Evolutionary conservation across 306 rosid genomes (phyloP).

Genomic region (Boehmeria nivea): DNA sequence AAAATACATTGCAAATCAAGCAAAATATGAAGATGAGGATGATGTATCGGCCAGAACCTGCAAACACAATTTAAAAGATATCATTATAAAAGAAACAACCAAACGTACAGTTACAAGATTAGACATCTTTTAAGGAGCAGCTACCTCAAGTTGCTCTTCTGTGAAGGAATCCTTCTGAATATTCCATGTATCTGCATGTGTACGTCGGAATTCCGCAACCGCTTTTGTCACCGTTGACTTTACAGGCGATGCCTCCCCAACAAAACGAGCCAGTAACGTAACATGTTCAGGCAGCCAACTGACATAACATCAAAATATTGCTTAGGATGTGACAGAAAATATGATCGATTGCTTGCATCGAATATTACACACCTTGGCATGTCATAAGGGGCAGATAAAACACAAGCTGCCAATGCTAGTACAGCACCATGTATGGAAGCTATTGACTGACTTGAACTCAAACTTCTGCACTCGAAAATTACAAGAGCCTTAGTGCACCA

Average conservation of each 20-base stretch:
- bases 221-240: constrained; percentile 96
- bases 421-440: constrained; percentile 90
- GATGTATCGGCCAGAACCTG: constrained; percentile 99
- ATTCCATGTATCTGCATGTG: constrained; percentile 99
- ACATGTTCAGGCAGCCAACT: constrained; percentile 97
- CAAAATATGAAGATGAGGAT: constrained; percentile 91
- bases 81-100: not conserved
- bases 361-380: constrained; percentile 68
- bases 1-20: constrained; percentile 46
- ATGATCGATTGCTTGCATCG: not conserved
- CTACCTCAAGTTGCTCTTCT: constrained; percentile 97
- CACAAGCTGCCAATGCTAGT: constrained; percentile 88
- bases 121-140: constrained; percentile 8
- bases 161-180: constrained; percentile 84
- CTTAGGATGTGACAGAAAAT: not conserved
- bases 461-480: constrained; percentile 50
- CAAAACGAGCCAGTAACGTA: constrained; percentile 83
- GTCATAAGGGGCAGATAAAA: constrained; percentile 91
- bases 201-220: constrained; percentile 93
- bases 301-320: constrained; percentile 20
- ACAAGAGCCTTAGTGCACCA: constrained; percentile 8
- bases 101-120: too few relatives aligned
- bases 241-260: constrained; percentile 88
- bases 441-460: constrained; percentile 54
- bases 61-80: not conserved